Evolutionary conservation across 345 rosid species (phyloP), one percentile per base, ranked within the genome.

Genomic region (Camelina neglecta): DNA sequence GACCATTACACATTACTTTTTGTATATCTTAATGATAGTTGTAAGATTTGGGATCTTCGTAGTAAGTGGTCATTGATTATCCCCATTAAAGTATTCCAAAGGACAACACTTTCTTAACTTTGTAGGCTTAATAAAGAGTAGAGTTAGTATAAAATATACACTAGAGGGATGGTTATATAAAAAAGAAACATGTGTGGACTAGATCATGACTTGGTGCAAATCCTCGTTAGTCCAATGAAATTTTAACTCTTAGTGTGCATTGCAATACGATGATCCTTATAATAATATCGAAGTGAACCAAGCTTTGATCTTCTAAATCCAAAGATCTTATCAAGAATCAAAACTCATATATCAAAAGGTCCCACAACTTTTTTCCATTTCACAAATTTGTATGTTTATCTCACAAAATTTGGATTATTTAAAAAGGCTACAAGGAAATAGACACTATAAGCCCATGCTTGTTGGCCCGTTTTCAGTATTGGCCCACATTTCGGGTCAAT

Each of bases 311-410:
- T 24, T 55, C 80, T 4, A 47, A 21, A 55, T 76, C 69, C 59
- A 59, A 54, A 54, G 8, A 70, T 76, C 80, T 62, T 69, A 75
- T 51, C 74, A 60, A 75, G 69, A 75, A 75, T 68, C 79, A 62
- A 50, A 59, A 44, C 38, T 1, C 23, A 50, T 41, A 51, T 58
- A 60, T 60, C 62, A 5, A 33, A 21, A 44, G 75, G 51, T 54
- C 71, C 79, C 65, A 76, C 65, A 6, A 12, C 0, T 4, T 6
- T 39, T 49, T 33, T 33, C 4, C 1, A 11, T 23, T 59, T 36
- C 35, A 31, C 35, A 1, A 11, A 60, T 15, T 6, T 7, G 6
- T 0, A 33, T 33, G 36, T 54, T 10, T 59, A 6, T 35, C 9
- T 7, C 38, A 35, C 38, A 35, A 35, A 35, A 35, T 35, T 29